Evolutionary conservation across 345 rosid species (phyloP), one percentile per base, ranked within the genome.

Genomic region (Populus ilicifolia): DNA sequence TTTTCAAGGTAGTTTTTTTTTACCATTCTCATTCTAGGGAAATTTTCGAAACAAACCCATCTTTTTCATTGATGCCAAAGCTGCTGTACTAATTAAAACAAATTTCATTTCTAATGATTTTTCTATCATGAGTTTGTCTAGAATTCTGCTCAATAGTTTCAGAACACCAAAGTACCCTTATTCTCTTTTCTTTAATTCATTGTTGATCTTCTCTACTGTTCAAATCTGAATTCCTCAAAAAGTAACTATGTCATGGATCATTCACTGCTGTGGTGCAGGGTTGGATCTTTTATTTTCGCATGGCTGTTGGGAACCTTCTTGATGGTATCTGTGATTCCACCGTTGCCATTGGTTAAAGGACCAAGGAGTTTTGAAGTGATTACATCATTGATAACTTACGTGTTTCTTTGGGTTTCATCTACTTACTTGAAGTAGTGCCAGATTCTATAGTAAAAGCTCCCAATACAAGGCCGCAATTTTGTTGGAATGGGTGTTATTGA

Each of bases 301-400:
- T 96, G 99, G 99, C 83, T 93, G 80, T 50, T 96, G 67, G 99
- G 89, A 72, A 96, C 99, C 44, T 93, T 92, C 94, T 91, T 96
- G 87, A 92, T 93, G 99, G 97, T 93, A 44, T 83, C 96, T 74
- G 88, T 89, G 78, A 80, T 93, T 77, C 99, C 99, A 8, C 96
- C 99, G 20, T 76, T 96, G 77, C 85, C 81, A 39, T 62, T 81
- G 18, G 21, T 92, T 72, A 96, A 87, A 87, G 99, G 97, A 71
- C 78, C 81, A 18, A 88, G 98, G 85, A 86, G 91, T 82, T 96
- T 96, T 65, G 97, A 93, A 85, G 94, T 91, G 78, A 89, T 88
- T 50, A 90, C 97, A 33, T 91, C 99, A 61, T 73, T 96, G 85
- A 79, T 94, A 78, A 88, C 90, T 82, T 93, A 94, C 63, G 48